Evolutionary conservation across 106 monocot genomes (phyloP).

Genomic region (Triglochin maritima): DNA sequence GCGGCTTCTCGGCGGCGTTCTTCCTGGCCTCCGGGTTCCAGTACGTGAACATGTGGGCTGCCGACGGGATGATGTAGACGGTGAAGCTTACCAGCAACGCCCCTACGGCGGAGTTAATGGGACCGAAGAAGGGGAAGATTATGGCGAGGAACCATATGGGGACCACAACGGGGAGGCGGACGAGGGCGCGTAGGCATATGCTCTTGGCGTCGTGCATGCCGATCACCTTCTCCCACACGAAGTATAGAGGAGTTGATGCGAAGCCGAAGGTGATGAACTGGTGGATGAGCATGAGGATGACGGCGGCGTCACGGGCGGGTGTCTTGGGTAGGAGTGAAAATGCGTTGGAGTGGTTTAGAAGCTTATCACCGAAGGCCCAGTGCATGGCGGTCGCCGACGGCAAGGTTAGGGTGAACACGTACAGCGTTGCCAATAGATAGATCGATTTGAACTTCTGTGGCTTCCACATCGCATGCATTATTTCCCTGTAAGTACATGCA

Average conservation of each 20-base stretch:
- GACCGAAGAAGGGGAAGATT: conserved; percentile 78
- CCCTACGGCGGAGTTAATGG: conserved; percentile 70
- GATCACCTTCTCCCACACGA: conserved; percentile 90
- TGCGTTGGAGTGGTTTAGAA: conserved; percentile 57
- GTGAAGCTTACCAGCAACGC: conserved; percentile 69
- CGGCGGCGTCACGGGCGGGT: conserved; percentile 55
- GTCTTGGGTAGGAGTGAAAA: conserved; percentile 65
- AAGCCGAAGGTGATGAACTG: conserved; percentile 98
- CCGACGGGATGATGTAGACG: conserved; percentile 60
- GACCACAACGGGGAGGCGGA: conserved; percentile 49
- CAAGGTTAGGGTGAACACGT: conserved; percentile 61
- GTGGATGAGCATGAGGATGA: conserved; percentile 85
- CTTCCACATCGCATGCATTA: conserved; percentile 97
- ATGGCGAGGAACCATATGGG: conserved; percentile 74
- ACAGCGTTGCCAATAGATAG: conserved; percentile 54
- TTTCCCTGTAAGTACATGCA: conserved; percentile 68
- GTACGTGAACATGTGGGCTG: conserved; percentile 65
- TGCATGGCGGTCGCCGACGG: conserved; percentile 61
- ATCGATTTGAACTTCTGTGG: conserved; percentile 68
- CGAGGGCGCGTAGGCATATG: conserved; percentile 45
- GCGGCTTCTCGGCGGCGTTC: conserved; percentile 76
- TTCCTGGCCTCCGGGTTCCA: conserved; percentile 49
- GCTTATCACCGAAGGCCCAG: conserved; percentile 62
- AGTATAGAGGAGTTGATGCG: conserved; percentile 87
- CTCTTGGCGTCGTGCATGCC: conserved; percentile 75